Percentiles rank a stretch among this genome's conserved stretches.
phyloP scores from a whole-genome alignment of 352 stramenopile genomes.

The Phytophthora agathidicida region DNA sequence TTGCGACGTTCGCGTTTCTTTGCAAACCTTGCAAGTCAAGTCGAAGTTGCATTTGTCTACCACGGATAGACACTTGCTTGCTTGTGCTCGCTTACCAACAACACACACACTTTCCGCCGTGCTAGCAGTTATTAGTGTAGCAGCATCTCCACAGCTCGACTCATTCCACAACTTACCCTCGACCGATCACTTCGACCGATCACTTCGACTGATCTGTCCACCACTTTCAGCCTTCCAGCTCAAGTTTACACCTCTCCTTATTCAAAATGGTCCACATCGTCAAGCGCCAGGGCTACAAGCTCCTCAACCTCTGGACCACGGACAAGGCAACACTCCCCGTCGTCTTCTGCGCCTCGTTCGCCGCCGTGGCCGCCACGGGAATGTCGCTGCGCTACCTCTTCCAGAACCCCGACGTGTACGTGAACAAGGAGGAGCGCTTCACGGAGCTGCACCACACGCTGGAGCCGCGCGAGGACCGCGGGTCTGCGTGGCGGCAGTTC shows the following conservation, averaged over 20 bases:
- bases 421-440: conserved; percentile 68
- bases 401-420: conserved; percentile 66
- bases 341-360: conserved; percentile 49
- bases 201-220: too few species aligned
- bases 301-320: conserved; percentile 64
- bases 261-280: conserved; percentile 28
- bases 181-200: too few species aligned
- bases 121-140: too few species aligned
- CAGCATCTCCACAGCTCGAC: too few species aligned
- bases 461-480: conserved; percentile 41
- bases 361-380: conserved; percentile 36
- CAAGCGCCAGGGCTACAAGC: conserved; percentile 34
- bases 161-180: too few species aligned
- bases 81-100: too few species aligned
- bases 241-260: too few species aligned
- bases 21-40: not conserved
- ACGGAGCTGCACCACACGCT: conserved; percentile 48
- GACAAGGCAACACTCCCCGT: conserved; percentile 68
- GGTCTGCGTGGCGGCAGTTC: conserved; percentile 60
- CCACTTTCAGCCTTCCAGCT: too few species aligned
- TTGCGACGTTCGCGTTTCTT: too few species aligned
- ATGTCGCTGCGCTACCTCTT: conserved; percentile 55
- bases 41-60: not conserved
- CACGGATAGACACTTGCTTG: too few species aligned
- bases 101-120: not conserved